phyloP scores from a whole-genome alignment of 1,284 basidiomycete species.

The Apiotrichum akiyoshidainum region DNA sequence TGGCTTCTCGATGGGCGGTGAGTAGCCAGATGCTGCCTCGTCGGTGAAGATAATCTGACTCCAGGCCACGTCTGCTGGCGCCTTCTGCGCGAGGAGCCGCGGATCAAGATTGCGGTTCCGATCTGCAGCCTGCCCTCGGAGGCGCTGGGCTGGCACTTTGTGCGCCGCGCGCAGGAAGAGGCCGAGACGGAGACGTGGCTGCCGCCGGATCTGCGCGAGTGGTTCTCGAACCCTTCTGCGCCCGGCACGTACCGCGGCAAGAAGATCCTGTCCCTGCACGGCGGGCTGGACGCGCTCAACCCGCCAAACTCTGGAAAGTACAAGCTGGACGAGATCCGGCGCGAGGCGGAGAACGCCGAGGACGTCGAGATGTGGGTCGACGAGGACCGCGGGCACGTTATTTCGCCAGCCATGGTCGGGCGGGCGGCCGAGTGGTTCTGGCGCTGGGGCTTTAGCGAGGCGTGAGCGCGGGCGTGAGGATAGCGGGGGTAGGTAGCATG shows the following conservation, averaged over 20 bases:
- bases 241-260: slow-evolving; percentile 59
- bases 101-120: slow-evolving; percentile 68
- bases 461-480: neutral
- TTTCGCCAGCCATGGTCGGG: slow-evolving; percentile 43
- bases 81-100: slow-evolving; percentile 56
- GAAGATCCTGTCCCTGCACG: slow-evolving; percentile 66
- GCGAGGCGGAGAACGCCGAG: slow-evolving; percentile 1
- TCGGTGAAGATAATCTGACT: neutral
- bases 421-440: slow-evolving; percentile 45
- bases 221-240: neutral
- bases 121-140: slow-evolving; percentile 68
- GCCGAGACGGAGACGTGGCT: slow-evolving; percentile 4
- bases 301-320: slow-evolving; percentile 28
- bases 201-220: neutral
- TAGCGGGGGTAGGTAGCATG: too few species aligned
- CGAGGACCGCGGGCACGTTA: slow-evolving; percentile 8
- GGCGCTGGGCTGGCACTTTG: slow-evolving; percentile 58
- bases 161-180: slow-evolving; percentile 31
- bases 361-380: slow-evolving; percentile 37
- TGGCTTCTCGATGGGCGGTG: slow-evolving; percentile 56
- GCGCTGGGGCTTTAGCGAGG: slow-evolving; percentile 25
- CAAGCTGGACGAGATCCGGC: slow-evolving; percentile 37
- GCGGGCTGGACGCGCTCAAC: slow-evolving; percentile 47
- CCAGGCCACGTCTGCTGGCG: slow-evolving; percentile 21
- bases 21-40: neutral